A percentile compares a stretch with the other conserved stretches of the same genome.
Conservation (phyloP, 768 basidiomycete genomes). For the Podaxis sp. region DNA sequence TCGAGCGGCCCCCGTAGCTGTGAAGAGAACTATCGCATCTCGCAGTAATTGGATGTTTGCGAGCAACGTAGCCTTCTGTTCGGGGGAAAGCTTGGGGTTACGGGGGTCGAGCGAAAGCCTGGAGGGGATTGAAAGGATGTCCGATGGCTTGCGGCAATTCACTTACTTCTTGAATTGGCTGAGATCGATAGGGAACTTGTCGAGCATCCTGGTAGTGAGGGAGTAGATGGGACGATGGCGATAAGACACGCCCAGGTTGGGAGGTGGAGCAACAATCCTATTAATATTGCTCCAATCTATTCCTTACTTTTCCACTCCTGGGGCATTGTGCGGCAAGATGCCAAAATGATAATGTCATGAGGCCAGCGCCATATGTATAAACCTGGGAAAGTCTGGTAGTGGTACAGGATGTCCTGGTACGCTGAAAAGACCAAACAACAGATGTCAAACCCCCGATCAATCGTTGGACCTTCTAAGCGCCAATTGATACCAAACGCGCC, state of each 20-base stretch:
- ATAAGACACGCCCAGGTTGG: background rate
- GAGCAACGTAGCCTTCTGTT: constrained; percentile 57
- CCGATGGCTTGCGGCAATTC: background rate
- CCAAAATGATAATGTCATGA: background rate
- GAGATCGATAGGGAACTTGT: constrained; percentile 75
- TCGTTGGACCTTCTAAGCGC: background rate
- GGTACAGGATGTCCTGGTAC: constrained; percentile 1
- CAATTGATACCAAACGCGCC: background rate
- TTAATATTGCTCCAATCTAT: constrained; percentile 6
- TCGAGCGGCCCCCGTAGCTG: constrained; percentile 80
- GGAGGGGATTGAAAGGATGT: constrained; percentile 14
- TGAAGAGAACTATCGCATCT: constrained; percentile 85
- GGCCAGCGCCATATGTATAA: background rate
- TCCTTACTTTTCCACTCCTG: background rate
- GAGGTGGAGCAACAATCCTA: constrained; percentile 1
- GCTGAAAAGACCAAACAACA: background rate
- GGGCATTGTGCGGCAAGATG: background rate
- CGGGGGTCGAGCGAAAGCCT: constrained; percentile 76
- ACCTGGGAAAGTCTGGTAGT: background rate
- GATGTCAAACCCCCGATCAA: background rate
- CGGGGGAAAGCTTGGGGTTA: constrained; percentile 58
- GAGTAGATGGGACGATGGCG: background rate
- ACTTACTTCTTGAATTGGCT: constrained; percentile 69
- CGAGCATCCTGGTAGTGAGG: constrained; percentile 31
- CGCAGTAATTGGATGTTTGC: constrained; percentile 80